Evolutionary conservation across 306 rosid genomes (phyloP), one percentile per base, ranked within the genome.

Genomic region (Urtica urens): DNA sequence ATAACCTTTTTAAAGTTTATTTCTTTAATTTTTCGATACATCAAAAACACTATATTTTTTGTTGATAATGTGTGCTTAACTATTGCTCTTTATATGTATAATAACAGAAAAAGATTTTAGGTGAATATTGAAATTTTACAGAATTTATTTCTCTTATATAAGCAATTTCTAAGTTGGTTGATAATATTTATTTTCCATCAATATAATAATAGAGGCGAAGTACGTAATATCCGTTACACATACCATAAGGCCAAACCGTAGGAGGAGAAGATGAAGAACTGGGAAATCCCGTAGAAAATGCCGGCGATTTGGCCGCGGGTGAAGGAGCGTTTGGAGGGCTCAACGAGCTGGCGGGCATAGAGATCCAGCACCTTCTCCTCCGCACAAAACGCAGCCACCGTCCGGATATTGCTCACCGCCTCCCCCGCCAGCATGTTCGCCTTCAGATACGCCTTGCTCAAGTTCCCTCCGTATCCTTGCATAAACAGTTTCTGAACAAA

Each of bases 401-500:
- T 90, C 57, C 97, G 81, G 3, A 90, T 77, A 49, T 90, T 90
- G 48, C 95, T 75, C 64, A 90, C 97, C 5, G 97, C 97, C 62
- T 90, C 97, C 27, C 97, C 95, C 6, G 97, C 95, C 51, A 90
- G 49, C 90, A 82, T 90, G 68, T 84, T 90, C 34, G 95, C 95
- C 69, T 79, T 90, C 44, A 84, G 80, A 74, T 90, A 84, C 49
- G 93, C 90, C 66, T 80, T 84, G 87, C 93, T 90, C 80, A 90
- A 77, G 84, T 90, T 90, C n/a, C 97, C 97, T 58, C 95, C 95
- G 49, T 74, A 90, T 43, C 97, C 97, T 78, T 84, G 53, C 82
- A 90, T 72, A 71, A 90, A 90, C 58, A 90, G 86, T 74, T 77
- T 90, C 97, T 90, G 57, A 6, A 76, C 59, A 69, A 70, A 48